Conservation (phyloP, 371 early-diverging fungal species). For the Batrachochytrium dendrobatidis region DNA sequence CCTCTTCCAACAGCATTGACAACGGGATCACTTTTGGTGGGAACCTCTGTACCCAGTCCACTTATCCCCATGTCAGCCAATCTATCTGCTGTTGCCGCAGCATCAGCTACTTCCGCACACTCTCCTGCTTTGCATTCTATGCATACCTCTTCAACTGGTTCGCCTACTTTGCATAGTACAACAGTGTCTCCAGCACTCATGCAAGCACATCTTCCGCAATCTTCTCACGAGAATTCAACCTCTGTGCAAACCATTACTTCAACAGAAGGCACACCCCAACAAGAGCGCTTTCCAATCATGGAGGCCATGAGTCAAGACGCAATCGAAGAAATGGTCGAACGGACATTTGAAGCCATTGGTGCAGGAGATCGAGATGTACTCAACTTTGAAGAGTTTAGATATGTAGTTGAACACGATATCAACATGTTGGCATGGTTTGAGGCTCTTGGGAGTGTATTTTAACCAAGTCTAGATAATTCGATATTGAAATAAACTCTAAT, state of each 20-base stretch:
- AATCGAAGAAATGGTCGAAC: constrained; percentile 88
- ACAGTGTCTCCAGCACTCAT: too few relatives aligned
- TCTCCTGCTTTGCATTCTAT: constrained; percentile 1
- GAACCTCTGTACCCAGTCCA: too few relatives aligned
- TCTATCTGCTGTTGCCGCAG: too few relatives aligned
- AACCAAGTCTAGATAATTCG: too few relatives aligned
- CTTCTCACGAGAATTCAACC: constrained; percentile 9
- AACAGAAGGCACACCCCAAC: not conserved
- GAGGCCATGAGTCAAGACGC: constrained; percentile 88
- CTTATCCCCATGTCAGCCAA: too few relatives aligned
- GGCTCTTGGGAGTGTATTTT: constrained; percentile 10
- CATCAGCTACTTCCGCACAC: not conserved
- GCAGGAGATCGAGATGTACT: constrained; percentile 57
- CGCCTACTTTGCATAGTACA: too few relatives aligned
- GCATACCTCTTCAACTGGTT: not conserved
- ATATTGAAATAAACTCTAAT: too few relatives aligned
- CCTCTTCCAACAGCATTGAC: not conserved
- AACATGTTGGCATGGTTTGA: constrained; percentile 54
- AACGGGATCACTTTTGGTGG: too few relatives aligned
- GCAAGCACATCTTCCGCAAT: constrained; percentile 2
- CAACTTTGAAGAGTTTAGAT: constrained; percentile 68
- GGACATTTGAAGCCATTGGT: constrained; percentile 57
- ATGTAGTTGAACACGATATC: constrained; percentile 51
- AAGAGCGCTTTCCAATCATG: constrained; percentile 64
- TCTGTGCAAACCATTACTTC: too few relatives aligned